phyloP scores from a whole-genome alignment of 495 filamentous ascomycete genomes.

The Penicillium pulvis region DNA sequence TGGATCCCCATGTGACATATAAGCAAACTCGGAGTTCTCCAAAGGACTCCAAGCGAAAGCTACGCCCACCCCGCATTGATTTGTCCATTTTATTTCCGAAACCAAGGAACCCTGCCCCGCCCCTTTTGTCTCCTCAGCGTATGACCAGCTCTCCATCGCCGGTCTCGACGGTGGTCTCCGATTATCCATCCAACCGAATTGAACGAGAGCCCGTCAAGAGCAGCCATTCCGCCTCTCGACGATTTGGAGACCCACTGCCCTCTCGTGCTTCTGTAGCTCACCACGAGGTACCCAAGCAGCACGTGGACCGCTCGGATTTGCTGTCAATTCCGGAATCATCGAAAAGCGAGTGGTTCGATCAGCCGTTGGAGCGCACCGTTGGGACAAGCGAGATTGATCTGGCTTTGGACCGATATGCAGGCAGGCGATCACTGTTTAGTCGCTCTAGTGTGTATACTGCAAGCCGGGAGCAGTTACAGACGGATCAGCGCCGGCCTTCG shows the following conservation, averaged over 20 bases:
- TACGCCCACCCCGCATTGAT: slow-evolving; percentile 46
- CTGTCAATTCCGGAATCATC: slow-evolving; percentile 26
- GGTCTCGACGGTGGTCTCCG: slow-evolving; percentile 38
- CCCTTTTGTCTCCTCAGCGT: slow-evolving; percentile 48
- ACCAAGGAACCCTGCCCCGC: slow-evolving; percentile 33
- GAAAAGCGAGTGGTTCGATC: slow-evolving; percentile 30
- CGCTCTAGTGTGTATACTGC: slow-evolving; percentile 26
- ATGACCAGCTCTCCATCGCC: slow-evolving; percentile 48
- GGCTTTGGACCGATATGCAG: slow-evolving; percentile 38
- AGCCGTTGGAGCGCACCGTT: slow-evolving; percentile 36
- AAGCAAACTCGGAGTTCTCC: slow-evolving; percentile 26
- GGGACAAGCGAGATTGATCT: slow-evolving; percentile 43
- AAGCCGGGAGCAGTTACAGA: slow-evolving; percentile 30
- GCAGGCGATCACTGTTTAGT: slow-evolving; percentile 28
- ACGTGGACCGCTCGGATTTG: slow-evolving; percentile 22
- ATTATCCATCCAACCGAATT: slow-evolving; percentile 24
- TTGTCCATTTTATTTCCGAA: slow-evolving; percentile 51
- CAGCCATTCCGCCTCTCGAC: slow-evolving; percentile 4
- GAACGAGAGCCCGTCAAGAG: slow-evolving; percentile 2
- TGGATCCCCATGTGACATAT: slow-evolving; percentile 29
- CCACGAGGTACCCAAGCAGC: slow-evolving; percentile 13
- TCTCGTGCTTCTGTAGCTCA: slow-evolving; percentile 16
- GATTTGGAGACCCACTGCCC: slow-evolving; percentile 34
- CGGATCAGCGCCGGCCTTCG: slow-evolving; percentile 23
- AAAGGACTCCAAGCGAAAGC: slow-evolving; percentile 45